These are phyloP conservation scores for Fraxinus anomala DNA, from an alignment of 257 asterid genomes.

Conservation along the genomic window DNA sequence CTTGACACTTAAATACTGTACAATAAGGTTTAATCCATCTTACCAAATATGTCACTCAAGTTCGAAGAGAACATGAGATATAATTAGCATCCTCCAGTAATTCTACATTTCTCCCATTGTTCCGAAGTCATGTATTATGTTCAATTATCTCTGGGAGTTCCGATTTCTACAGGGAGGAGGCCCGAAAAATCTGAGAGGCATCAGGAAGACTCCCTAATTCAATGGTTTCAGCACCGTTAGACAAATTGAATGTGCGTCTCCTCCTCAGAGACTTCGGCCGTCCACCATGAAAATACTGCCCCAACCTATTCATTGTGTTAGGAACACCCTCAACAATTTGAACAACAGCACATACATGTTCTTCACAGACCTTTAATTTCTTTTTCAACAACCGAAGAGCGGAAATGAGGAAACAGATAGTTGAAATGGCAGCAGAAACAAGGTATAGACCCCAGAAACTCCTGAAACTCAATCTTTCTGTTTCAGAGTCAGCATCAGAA, in stretches of 20 bases:
- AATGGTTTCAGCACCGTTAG: neutral
- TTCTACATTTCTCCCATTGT: neutral
- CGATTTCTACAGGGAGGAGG: neutral
- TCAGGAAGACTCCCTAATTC: neutral
- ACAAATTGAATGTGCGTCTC: neutral
- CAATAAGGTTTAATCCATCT: neutral
- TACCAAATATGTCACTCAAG: neutral
- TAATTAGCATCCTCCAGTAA: neutral
- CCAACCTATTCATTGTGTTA: neutral
- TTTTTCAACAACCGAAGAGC: constrained; percentile 6
- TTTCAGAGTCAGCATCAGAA: constrained; percentile 7
- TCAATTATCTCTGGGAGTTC: neutral
- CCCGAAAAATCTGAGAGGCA: neutral
- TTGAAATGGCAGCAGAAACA: constrained; percentile 30
- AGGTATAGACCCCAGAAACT: constrained; percentile 49
- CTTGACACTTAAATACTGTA: neutral
- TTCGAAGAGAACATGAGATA: neutral
- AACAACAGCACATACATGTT: neutral
- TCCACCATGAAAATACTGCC: neutral
- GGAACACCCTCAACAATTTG: neutral
- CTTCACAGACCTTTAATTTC: neutral
- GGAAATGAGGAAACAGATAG: constrained; percentile 34
- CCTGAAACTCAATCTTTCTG: constrained; percentile 29
- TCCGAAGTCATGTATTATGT: neutral
- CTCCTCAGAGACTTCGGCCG: neutral